Base-by-base conservation (phyloP, 202 grass and related monocot species). In the Cymbopogon flexuosus region DNA sequence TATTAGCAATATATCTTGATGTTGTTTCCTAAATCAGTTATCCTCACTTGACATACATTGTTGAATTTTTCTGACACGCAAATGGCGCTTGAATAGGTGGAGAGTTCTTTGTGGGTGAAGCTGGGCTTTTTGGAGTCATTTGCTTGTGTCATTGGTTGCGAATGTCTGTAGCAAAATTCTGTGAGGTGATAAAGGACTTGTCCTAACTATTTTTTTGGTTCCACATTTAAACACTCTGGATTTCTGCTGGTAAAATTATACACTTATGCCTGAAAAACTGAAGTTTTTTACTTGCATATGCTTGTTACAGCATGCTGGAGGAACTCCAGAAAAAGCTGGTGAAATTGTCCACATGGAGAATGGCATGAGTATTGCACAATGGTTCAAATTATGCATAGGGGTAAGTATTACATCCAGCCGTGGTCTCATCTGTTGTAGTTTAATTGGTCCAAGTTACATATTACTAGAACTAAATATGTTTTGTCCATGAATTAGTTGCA, bases 101-200 rank as follows among this genome's bases (percentile, higher is more conserved):
- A 79, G 91, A 93, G 72, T 85, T 97, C 52, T 87, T 97, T 49
- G 68, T 93, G 67, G 87, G 65, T 78, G 90, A 89, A 76, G 62
- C 78, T 65, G 90, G 88, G 3, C 49, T 84, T 82, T 90, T 97
- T 76, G 90, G 90, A 84, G 81, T 97, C 63, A 73, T 91, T 73
- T 97, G 93, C 76, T 81, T 78, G 58, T 97, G 93, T 70, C 93
- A 97, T 86, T 81, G 31, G 49, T 73, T 90, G 63, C 89, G 81
- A 83, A 93, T 97, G 93, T 97, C 93, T 41, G 82, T 97, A 61
- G 90, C 88, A 67, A 93, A 91, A 73, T 97, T 97, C 86, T 97
- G 93, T 40, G 90, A 97, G 93, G 93, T 97, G 87, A 29, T 57
- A 42, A 41, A 81, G 34, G 71, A 83, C 19, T 29, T 24, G 4